A percentile compares a stretch with the other conserved stretches of the same genome.
Conservation (phyloP, 441 rosid species). For the Adansonia madagascariensis region DNA sequence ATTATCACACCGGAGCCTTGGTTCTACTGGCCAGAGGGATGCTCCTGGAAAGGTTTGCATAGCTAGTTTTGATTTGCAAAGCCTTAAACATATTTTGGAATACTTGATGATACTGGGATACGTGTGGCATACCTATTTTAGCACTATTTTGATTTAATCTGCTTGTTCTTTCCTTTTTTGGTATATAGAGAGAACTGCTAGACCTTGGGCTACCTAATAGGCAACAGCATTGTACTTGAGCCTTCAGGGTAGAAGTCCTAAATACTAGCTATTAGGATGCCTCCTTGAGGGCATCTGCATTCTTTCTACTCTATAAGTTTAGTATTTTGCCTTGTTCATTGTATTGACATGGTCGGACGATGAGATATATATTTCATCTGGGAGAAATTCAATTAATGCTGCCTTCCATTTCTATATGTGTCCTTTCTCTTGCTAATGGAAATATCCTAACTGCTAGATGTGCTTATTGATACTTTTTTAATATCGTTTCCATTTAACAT, state of each 20-base stretch:
- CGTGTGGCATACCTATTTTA: not conserved
- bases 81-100: not conserved
- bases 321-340: not conserved
- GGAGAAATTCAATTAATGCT: not conserved
- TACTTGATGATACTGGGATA: not conserved
- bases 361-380: not conserved
- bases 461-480: not conserved
- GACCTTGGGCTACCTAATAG: not conserved
- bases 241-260: not conserved
- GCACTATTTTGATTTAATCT: not conserved
- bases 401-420: not conserved
- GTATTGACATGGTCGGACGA: not conserved
- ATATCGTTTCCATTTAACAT: not conserved
- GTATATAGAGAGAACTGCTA: not conserved
- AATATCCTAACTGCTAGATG: not conserved
- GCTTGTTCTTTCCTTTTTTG: not conserved
- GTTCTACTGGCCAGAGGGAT: constrained; percentile 99
- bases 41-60: constrained; percentile 83
- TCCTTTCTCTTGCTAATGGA: not conserved
- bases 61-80: constrained; percentile 23
- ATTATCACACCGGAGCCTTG: constrained; percentile 71
- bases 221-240: not conserved
- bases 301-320: not conserved
- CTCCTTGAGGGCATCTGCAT: not conserved
- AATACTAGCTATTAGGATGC: not conserved